These are phyloP conservation scores for Arxiozyma heterogenica DNA, from an alignment of 1,139 yeast species.

Conservation along the genomic window DNA sequence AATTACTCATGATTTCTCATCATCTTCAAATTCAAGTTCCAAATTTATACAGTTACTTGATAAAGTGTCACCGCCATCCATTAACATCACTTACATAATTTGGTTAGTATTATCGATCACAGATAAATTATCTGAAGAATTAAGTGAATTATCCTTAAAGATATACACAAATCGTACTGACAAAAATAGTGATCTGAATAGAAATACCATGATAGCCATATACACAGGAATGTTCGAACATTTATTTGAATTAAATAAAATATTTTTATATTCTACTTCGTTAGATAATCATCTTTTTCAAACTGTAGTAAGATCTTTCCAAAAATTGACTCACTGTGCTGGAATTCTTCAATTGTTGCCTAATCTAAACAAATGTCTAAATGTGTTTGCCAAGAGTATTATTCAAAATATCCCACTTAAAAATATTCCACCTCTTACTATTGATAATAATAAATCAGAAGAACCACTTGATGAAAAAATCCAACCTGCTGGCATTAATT, in stretches of 20 bases:
- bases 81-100: conserved; percentile 55
- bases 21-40: conserved; percentile 39
- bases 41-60: conserved; percentile 68
- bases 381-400: conserved; percentile 48
- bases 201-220: conserved; percentile 15
- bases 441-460: neutral
- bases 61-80: conserved; percentile 56
- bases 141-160: conserved; percentile 45
- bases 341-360: conserved; percentile 56
- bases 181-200: conserved; percentile 9
- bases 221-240: conserved; percentile 34
- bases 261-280: conserved; percentile 48
- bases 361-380: conserved; percentile 53
- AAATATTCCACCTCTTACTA: neutral
- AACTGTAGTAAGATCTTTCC: conserved; percentile 57
- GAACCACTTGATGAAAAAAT: neutral
- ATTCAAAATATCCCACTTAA: conserved; percentile 32
- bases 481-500: neutral
- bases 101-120: conserved; percentile 51
- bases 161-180: conserved; percentile 29
- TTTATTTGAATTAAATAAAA: conserved; percentile 40
- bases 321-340: conserved; percentile 70
- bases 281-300: conserved; percentile 65
- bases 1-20: conserved; percentile 20
- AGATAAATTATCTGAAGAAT: conserved; percentile 55